Evolutionary conservation across 2,329 filamentous ascomycete genomes (phyloP), one percentile per base, ranked within the genome.

Genomic region (Fusarium temperatum): DNA sequence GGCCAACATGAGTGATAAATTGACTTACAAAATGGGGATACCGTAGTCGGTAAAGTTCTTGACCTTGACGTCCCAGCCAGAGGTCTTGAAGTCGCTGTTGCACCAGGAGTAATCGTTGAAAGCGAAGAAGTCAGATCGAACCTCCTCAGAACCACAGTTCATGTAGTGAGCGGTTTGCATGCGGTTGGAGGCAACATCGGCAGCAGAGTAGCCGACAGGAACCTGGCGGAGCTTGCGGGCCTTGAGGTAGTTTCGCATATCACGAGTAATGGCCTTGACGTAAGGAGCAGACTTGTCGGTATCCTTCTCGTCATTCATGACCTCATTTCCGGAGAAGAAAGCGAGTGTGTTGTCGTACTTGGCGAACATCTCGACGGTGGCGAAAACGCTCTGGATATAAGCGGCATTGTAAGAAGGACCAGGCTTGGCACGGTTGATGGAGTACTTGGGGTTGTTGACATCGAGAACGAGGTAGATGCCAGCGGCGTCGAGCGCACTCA

Each of bases 71-170:
- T 94, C 89, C 94, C 95, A 98, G 76, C 94, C 94, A 45, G 95
- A 92, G 51, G 84, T 86, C 53, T 83, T 82, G 85, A 93, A 95
- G 76, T 90, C 87, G 53, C 91, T 91, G 73, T 92, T 91, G 83
- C 94, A 96, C 92, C 92, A 96, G 6, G 93, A 95, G 85, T 96
- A 96, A 84, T 96, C 94, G 85, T 96, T 96, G 85, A 95, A 95
- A 69, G 92, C 93, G 79, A 95, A 96, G 86, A 96, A 96, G 84
- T 98, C 95, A 78, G 92, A 94, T 77, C 95, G 92, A 85, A 92
- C 90, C 74, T 95, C 92, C 55, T 96, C 93, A 62, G 89, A 86
- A 70, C 95, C 95, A 81, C 95, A 98, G 89, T 98, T 98, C 91
- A 98, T 94, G 88, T 97, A 98, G 61, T 91, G 80, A 54, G 95